Conservation (phyloP, 768 basidiomycete genomes). For the Mycena indigotica region DNA sequence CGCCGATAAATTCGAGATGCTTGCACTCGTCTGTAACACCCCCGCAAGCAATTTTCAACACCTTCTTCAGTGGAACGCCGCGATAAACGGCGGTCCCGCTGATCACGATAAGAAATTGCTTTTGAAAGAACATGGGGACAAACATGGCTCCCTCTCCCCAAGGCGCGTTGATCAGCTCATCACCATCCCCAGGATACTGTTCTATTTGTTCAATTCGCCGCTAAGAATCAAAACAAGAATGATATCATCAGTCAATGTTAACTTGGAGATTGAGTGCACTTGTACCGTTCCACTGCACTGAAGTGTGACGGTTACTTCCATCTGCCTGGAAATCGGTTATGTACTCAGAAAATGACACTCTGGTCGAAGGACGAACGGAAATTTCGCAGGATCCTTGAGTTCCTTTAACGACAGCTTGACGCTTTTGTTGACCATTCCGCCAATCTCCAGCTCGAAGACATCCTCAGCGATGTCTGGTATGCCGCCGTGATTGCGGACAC, state of each 20-base stretch:
- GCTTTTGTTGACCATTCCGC: conserved; percentile 50
- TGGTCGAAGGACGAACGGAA: conserved; percentile 40
- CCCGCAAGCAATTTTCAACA: conserved; percentile 54
- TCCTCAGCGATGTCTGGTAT: conserved; percentile 52
- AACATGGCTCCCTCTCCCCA: conserved; percentile 56
- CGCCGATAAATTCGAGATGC: conserved; percentile 59
- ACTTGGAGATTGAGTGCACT: too few relatives aligned
- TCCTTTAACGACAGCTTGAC: conserved; percentile 49
- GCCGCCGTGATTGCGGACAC: conserved; percentile 57
- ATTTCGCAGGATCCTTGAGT: conserved; percentile 47
- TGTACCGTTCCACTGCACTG: conserved; percentile 55
- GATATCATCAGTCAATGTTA: too few relatives aligned
- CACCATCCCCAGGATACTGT: conserved; percentile 56
- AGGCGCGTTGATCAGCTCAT: conserved; percentile 54
- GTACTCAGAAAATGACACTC: neutral
- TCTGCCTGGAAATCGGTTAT: conserved; percentile 36
- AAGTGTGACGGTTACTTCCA: conserved; percentile 52
- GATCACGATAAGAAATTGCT: too few relatives aligned
- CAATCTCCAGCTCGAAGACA: conserved; percentile 50
- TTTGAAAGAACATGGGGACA: conserved; percentile 55
- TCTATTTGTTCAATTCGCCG: conserved; percentile 54
- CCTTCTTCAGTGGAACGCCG: conserved; percentile 56
- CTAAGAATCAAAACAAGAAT: conserved; percentile 8
- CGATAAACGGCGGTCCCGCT: conserved; percentile 56
- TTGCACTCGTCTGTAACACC: conserved; percentile 49